Evolutionary conservation across 495 filamentous ascomycete species (phyloP).

Genomic region (Neurospora sp.): DNA sequence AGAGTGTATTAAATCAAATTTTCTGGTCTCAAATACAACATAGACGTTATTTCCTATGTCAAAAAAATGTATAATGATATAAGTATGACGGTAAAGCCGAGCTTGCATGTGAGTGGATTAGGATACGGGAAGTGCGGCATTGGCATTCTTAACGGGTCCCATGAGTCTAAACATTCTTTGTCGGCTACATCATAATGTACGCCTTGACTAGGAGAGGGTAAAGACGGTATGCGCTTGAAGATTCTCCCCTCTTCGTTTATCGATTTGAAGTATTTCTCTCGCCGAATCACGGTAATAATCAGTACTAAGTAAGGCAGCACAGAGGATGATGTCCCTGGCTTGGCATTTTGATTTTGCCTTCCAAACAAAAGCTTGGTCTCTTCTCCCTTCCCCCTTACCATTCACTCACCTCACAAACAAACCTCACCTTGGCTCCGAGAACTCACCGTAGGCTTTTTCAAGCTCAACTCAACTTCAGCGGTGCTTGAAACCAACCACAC

Average conservation of each 20-base stretch:
- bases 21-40: slow-evolving; percentile 23
- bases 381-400: background rate
- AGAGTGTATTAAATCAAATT: slow-evolving; percentile 29
- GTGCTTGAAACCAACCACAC: background rate
- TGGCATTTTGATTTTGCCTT: background rate
- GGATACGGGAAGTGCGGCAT: background rate
- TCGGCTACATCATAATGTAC: background rate
- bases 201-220: background rate
- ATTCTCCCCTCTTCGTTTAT: background rate
- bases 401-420: background rate
- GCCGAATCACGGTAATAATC: background rate
- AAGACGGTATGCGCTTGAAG: background rate
- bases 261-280: background rate
- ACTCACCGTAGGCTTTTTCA: background rate
- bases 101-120: background rate
- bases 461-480: background rate
- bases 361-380: background rate
- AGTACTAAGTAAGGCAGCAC: background rate
- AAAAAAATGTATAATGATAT: background rate
- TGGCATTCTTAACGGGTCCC: background rate
- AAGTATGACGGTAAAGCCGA: background rate
- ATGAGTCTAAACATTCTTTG: background rate
- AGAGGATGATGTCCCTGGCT: background rate
- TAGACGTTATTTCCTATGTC: slow-evolving; percentile 16
- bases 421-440: background rate